These are phyloP conservation scores for Trapa incisa DNA, from an alignment of 345 rosid species.

Conservation along the genomic window DNA sequence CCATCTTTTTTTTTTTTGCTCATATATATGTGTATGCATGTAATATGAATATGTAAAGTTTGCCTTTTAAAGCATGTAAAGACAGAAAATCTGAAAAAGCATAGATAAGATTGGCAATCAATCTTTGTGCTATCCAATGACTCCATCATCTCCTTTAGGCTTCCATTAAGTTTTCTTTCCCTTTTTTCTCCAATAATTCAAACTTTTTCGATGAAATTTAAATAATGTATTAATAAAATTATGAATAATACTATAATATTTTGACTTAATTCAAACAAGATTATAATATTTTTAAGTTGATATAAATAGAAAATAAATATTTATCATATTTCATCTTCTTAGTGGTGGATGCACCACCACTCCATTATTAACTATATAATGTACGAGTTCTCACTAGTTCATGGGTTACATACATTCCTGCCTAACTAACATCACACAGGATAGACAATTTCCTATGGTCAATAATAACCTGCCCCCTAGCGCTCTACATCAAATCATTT, in stretches of 20 bases:
- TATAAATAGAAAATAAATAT: no score
- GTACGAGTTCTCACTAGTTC: no score
- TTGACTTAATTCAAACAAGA: no score
- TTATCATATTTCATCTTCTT: no score
- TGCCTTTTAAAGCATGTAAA: background rate
- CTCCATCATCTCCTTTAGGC: background rate
- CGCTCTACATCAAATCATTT: background rate
- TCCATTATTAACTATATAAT: no score
- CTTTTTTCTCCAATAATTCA: background rate
- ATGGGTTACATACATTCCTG: no score
- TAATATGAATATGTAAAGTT: background rate
- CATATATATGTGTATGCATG: background rate
- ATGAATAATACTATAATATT: no score
- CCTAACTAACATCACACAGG: no score
- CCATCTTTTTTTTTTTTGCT: background rate
- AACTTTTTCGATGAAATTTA: background rate
- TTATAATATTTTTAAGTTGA: no score
- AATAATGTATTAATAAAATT: no score
- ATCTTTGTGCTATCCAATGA: background rate
- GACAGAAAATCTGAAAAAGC: background rate
- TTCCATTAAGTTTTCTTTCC: background rate
- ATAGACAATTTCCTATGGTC: no score
- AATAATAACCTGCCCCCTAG: background rate
- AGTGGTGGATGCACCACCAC: no score
- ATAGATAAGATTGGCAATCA: background rate